Evolutionary conservation across 345 rosid species (phyloP).

Genomic region (Citrus australasica): DNA sequence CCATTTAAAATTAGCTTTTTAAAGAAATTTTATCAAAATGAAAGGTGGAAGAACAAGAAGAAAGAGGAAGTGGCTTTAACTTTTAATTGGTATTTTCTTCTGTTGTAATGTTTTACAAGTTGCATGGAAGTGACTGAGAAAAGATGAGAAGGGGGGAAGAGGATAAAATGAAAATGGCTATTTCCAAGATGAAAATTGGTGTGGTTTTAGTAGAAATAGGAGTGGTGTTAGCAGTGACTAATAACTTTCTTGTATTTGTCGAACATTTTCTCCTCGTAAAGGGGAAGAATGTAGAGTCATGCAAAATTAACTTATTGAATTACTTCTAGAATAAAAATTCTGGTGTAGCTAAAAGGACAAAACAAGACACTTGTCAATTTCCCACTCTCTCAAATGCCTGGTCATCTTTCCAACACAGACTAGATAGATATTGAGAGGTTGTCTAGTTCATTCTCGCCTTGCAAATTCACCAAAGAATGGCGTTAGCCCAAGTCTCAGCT

Average conservation of each 20-base stretch:
- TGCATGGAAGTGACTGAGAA: neutral
- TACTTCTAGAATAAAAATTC: no score
- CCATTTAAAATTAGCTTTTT: conserved; percentile 36
- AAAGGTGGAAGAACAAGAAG: neutral
- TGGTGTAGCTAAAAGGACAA: no score
- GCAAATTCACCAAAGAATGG: conserved; percentile 31
- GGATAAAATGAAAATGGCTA: neutral
- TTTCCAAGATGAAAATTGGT: neutral
- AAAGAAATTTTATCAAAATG: neutral
- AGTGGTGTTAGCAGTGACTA: neutral
- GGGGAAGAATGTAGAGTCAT: no score
- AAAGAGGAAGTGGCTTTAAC: no score
- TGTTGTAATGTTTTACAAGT: neutral
- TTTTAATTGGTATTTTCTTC: neutral
- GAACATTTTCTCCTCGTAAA: neutral
- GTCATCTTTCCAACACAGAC: neutral
- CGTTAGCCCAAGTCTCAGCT: conserved; percentile 60
- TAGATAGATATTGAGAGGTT: neutral
- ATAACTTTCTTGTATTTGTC: neutral
- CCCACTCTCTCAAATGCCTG: neutral
- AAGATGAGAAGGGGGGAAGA: neutral
- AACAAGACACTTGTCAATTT: no score
- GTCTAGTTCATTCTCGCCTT: neutral
- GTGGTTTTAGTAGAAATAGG: neutral
- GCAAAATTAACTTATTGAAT: no score